Percentiles rank a stretch among this genome's conserved stretches.
These are phyloP conservation scores for Mallotus repandus DNA, from an alignment of 441 rosid species.

Conservation along the genomic window DNA sequence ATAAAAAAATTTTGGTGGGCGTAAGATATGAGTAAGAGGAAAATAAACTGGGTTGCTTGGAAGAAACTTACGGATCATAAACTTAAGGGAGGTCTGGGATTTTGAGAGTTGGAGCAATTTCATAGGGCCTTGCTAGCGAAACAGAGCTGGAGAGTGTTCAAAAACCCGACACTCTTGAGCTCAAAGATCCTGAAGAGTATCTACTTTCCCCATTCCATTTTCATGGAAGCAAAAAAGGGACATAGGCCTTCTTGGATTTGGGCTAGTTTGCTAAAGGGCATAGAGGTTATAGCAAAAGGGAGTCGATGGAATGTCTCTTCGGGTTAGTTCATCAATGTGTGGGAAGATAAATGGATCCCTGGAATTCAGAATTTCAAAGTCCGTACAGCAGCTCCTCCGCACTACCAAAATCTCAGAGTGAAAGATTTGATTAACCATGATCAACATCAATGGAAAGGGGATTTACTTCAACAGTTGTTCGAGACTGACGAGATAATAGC, in stretches of 20 bases:
- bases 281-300: neutral
- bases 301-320: neutral
- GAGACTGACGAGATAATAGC: too few species aligned
- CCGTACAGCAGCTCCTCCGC: too few species aligned
- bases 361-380: too few species aligned
- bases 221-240: neutral
- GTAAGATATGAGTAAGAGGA: neutral
- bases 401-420: too few species aligned
- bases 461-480: too few species aligned
- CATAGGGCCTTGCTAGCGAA: neutral
- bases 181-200: too few species aligned
- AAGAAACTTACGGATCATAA: neutral
- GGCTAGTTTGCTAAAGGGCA: neutral
- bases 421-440: too few species aligned
- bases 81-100: neutral
- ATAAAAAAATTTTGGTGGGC: neutral
- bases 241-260: neutral
- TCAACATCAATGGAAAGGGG: too few species aligned
- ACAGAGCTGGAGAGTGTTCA: neutral
- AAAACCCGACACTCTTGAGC: neutral
- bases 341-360: too few species aligned
- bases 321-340: too few species aligned
- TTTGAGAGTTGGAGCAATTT: neutral
- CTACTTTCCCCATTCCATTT: too few species aligned
- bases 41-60: neutral